These are phyloP conservation scores for Achaetomium macrosporum DNA, from an alignment of 2,329 filamentous ascomycete species.

Conservation along the genomic window DNA sequence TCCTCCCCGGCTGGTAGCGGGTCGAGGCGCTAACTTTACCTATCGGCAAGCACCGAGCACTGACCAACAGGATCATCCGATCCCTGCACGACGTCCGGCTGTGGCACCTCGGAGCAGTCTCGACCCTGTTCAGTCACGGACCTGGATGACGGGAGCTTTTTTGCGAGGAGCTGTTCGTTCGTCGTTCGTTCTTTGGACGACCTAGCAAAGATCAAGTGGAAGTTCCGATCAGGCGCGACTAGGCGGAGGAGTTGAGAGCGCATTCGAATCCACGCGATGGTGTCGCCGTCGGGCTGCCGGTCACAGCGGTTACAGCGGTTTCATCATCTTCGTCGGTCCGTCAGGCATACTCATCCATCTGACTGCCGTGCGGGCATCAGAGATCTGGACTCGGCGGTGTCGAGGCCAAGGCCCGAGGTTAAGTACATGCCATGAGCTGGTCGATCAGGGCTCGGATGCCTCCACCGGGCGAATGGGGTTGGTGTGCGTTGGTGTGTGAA, in stretches of 20 bases:
- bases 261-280: background rate
- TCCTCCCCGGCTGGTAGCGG: conserved; percentile 14
- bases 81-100: conserved; percentile 3
- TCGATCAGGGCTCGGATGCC: background rate
- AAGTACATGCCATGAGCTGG: background rate
- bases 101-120: background rate
- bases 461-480: background rate
- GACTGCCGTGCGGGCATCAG: background rate
- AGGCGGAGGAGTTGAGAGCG: background rate
- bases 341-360: background rate
- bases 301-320: background rate
- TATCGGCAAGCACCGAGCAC: conserved; percentile 14
- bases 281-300: background rate
- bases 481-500: background rate
- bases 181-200: background rate
- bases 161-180: too few relatives aligned
- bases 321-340: background rate
- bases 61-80: background rate
- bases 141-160: too few relatives aligned
- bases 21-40: background rate
- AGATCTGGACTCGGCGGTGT: background rate
- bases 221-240: background rate
- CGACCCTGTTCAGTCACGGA: too few relatives aligned
- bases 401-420: background rate
- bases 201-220: background rate